These are phyloP conservation scores for Scortechinia acanthostroma DNA, from an alignment of 2,329 filamentous ascomycete genomes.

Conservation along the genomic window DNA sequence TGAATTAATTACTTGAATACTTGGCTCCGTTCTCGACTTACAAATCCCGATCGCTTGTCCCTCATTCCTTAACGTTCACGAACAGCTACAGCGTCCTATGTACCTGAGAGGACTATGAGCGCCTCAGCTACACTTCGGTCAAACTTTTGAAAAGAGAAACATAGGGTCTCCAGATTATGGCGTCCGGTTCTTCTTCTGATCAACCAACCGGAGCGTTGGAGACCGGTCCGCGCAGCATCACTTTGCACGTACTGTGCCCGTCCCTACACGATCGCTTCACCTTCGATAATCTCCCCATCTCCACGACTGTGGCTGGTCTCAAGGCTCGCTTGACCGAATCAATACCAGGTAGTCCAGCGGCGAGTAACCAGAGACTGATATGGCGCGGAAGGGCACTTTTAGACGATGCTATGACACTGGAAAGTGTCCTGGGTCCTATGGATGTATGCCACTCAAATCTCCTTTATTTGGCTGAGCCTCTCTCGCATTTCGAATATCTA, in stretches of 20 bases:
- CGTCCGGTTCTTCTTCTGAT: too few relatives aligned
- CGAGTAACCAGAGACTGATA: neutral
- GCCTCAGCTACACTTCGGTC: too few relatives aligned
- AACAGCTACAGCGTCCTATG: too few relatives aligned
- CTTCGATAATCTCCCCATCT: neutral
- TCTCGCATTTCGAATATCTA: constrained; percentile 1
- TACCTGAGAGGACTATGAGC: too few relatives aligned
- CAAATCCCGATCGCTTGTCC: too few relatives aligned
- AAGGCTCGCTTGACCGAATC: neutral
- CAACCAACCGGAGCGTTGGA: neutral
- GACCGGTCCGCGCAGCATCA: neutral
- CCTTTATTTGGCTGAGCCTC: neutral
- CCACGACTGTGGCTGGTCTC: neutral
- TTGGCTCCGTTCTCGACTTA: too few relatives aligned
- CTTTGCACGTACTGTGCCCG: neutral
- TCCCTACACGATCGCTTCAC: neutral
- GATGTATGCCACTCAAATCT: neutral
- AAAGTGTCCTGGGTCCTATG: neutral
- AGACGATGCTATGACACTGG: neutral
- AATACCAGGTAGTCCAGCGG: neutral
- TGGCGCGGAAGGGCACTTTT: neutral
- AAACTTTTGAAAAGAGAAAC: too few relatives aligned
- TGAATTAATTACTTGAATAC: too few relatives aligned
- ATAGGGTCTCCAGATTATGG: too few relatives aligned
- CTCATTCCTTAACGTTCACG: too few relatives aligned